phyloP scores from a whole-genome alignment of 371 early-diverging fungal genomes.

The Zopfochytrium polystomum region DNA sequence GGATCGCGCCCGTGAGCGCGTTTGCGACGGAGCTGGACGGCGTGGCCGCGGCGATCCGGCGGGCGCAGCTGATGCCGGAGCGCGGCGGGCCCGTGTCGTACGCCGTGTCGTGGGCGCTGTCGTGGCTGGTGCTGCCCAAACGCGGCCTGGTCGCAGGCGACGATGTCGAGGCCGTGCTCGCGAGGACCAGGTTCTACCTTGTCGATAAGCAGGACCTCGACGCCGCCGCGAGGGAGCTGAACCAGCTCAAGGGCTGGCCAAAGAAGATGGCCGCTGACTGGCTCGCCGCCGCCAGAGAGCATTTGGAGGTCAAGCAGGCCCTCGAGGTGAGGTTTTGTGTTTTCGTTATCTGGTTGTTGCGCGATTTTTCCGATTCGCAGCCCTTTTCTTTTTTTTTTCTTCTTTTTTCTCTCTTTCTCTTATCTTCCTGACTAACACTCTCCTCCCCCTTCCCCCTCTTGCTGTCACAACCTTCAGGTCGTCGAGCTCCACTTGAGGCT shows the following conservation, averaged over 20 bases:
- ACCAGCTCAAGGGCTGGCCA: slow-evolving; percentile 93
- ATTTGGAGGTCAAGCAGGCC: slow-evolving; percentile 91
- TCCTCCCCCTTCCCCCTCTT: no score
- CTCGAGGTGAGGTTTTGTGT: slow-evolving; percentile 53
- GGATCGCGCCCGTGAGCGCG: slow-evolving; percentile 69
- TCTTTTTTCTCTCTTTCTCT: no score
- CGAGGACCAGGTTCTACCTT: slow-evolving; percentile 77
- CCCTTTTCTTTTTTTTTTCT: no score
- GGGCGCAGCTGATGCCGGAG: slow-evolving; percentile 82
- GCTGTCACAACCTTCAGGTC: background rate
- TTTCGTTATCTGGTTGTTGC: background rate
- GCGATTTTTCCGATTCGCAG: no score
- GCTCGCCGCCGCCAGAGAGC: slow-evolving; percentile 76
- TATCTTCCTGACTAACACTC: no score
- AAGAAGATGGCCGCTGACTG: slow-evolving; percentile 86
- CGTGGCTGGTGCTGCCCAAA: slow-evolving; percentile 78
- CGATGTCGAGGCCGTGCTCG: slow-evolving; percentile 86
- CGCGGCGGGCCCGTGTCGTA: slow-evolving; percentile 84
- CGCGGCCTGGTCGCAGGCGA: slow-evolving; percentile 81
- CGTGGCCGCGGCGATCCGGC: slow-evolving; percentile 70
- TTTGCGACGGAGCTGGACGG: slow-evolving; percentile 70
- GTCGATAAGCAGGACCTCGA: slow-evolving; percentile 72
- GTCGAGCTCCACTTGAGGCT: background rate
- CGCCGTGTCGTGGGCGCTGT: slow-evolving; percentile 68
- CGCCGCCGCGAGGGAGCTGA: slow-evolving; percentile 85